Percentiles rank a stretch among this genome's conserved stretches.
Evolutionary conservation across 257 asterid species (phyloP).

Genomic region (Orobanche coerulescens): DNA sequence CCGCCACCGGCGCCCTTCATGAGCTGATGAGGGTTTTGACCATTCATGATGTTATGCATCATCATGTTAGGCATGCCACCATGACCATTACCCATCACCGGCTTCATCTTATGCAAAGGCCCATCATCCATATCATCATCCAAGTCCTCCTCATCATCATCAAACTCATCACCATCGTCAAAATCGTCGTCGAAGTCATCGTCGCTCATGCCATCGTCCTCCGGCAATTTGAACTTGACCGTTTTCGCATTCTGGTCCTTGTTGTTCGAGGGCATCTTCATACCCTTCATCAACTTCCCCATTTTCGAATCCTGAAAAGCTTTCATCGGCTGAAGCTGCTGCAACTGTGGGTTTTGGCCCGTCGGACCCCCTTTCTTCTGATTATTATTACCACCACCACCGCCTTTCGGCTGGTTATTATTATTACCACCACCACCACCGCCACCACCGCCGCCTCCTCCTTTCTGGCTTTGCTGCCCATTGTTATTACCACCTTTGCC

Average conservation of each 20-base stretch:
- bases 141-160: slow-evolving; percentile 38
- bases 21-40: slow-evolving; percentile 35
- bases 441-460: slow-evolving; percentile 19
- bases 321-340: slow-evolving; percentile 49
- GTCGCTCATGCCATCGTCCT: slow-evolving; percentile 54
- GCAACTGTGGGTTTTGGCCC: slow-evolving; percentile 30
- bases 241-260: slow-evolving; percentile 45
- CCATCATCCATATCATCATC: slow-evolving; percentile 61
- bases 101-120: slow-evolving; percentile 44
- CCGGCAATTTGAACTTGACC: slow-evolving; percentile 51
- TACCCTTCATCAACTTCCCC: slow-evolving; percentile 39
- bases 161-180: slow-evolving; percentile 44
- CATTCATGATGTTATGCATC: slow-evolving; percentile 47
- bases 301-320: slow-evolving; percentile 50
- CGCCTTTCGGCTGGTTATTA: slow-evolving; percentile 16
- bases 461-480: slow-evolving; percentile 23
- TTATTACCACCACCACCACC: slow-evolving; percentile 21
- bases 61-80: slow-evolving; percentile 46
- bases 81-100: slow-evolving; percentile 33
- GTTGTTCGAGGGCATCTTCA: slow-evolving; percentile 33
- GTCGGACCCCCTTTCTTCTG: slow-evolving; percentile 24
- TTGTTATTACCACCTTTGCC: slow-evolving; percentile 52
- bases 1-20: slow-evolving; percentile 37
- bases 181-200: slow-evolving; percentile 38
- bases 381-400: slow-evolving; percentile 24